Conservation (phyloP, 1,139 yeast species). For the Kodamaea alishanica region DNA sequence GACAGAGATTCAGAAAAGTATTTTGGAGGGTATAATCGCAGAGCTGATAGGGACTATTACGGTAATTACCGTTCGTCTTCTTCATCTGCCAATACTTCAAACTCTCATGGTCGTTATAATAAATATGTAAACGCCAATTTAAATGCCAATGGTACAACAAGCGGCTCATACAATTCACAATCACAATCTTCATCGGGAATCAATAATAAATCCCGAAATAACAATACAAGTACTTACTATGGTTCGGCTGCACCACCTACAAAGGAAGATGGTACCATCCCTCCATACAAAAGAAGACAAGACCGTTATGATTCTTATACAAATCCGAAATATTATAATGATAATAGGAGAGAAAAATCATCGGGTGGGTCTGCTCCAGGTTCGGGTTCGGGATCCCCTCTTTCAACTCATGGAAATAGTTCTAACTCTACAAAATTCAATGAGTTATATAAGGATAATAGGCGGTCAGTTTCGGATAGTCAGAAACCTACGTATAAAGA, state of each 20-base stretch:
- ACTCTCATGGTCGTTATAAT: slow-evolving; percentile 7
- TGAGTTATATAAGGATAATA: too few species aligned
- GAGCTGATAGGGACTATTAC: slow-evolving; percentile 15
- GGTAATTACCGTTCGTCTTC: slow-evolving; percentile 12
- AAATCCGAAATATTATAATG: neutral
- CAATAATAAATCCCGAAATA: neutral
- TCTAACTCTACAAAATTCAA: neutral
- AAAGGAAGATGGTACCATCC: neutral
- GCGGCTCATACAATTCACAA: neutral
- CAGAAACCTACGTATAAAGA: too few species aligned
- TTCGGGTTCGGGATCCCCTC: neutral
- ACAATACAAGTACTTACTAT: slow-evolving; percentile 1
- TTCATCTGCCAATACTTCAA: too few species aligned
- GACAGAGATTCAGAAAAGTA: slow-evolving; percentile 1
- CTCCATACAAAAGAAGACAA: too few species aligned
- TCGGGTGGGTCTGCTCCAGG: neutral
- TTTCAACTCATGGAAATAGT: neutral
- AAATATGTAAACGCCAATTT: slow-evolving; percentile 8
- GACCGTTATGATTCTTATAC: neutral
- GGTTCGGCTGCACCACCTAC: neutral
- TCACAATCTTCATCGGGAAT: neutral
- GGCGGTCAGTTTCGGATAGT: too few species aligned
- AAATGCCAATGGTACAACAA: neutral
- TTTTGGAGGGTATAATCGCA: slow-evolving; percentile 7
- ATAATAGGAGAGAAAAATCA: neutral